These are phyloP conservation scores for Pythium insidiosum DNA, from an alignment of 352 stramenopile species.

Conservation along the genomic window DNA sequence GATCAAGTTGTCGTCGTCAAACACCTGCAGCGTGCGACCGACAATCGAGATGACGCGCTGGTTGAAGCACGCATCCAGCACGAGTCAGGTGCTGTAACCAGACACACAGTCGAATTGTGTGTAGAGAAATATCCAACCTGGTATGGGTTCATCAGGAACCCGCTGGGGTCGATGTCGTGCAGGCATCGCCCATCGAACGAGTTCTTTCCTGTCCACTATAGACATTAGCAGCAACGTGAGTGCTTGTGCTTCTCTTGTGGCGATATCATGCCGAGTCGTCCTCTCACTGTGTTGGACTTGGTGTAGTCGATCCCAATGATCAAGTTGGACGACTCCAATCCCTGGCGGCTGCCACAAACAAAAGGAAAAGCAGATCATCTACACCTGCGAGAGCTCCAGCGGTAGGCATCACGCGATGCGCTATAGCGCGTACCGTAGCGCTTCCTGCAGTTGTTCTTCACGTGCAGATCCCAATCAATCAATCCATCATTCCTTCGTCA, in stretches of 20 bases:
- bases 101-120: too few relatives aligned
- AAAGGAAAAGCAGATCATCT: too few relatives aligned
- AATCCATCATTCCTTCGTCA: too few relatives aligned
- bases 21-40: slow-evolving; percentile 48
- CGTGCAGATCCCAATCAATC: too few relatives aligned
- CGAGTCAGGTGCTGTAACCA: too few relatives aligned
- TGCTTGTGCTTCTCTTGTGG: too few relatives aligned
- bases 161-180: slow-evolving; percentile 57
- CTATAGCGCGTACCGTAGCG: slow-evolving; percentile 29
- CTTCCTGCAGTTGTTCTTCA: slow-evolving; percentile 54
- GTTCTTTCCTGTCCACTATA: slow-evolving; percentile 55
- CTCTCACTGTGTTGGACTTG: slow-evolving; percentile 55
- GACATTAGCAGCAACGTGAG: too few relatives aligned
- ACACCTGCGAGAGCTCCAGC: too few relatives aligned
- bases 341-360: slow-evolving; percentile 22
- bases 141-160: slow-evolving; percentile 47
- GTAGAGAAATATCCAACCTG: too few relatives aligned
- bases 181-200: slow-evolving; percentile 57
- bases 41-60: slow-evolving; percentile 66
- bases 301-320: slow-evolving; percentile 75
- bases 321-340: slow-evolving; percentile 57
- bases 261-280: background rate
- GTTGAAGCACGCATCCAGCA: too few relatives aligned
- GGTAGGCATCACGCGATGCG: too few relatives aligned
- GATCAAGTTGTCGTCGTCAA: slow-evolving; percentile 68